Evolutionary conservation across 2,329 filamentous ascomycete species (phyloP).

Genomic region (Lasiodiplodia gonubiensis): DNA sequence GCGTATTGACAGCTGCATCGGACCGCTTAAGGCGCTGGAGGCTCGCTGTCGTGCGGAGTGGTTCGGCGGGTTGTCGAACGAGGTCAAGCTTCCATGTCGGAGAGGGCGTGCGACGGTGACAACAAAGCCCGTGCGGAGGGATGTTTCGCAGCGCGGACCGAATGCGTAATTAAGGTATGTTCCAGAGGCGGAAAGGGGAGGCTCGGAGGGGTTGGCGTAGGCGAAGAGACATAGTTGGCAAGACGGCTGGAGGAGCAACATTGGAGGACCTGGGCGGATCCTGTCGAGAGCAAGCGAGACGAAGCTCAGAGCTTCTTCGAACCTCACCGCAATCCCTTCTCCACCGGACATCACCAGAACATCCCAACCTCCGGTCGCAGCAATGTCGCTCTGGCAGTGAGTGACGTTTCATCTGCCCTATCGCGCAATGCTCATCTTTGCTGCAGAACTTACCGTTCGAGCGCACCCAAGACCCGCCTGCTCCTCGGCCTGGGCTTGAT

Average conservation of each 20-base stretch:
- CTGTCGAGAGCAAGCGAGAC: constrained; percentile 24
- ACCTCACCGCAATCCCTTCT: constrained; percentile 15
- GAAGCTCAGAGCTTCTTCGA: constrained; percentile 21
- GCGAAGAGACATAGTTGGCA: constrained; percentile 26
- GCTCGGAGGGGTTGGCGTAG: constrained; percentile 3
- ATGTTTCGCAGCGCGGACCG: not conserved
- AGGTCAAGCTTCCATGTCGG: constrained; percentile 24
- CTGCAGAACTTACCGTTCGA: constrained; percentile 65
- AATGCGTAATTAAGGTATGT: not conserved
- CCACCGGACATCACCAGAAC: not conserved
- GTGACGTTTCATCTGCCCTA: constrained; percentile 27
- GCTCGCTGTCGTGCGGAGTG: constrained; percentile 3
- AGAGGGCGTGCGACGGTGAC: not conserved
- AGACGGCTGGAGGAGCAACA: constrained; percentile 14
- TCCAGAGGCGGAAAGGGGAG: constrained; percentile 18
- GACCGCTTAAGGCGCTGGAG: constrained; percentile 2
- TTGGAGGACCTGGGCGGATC: constrained; percentile 23
- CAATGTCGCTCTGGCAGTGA: constrained; percentile 47
- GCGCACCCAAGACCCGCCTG: constrained; percentile 72
- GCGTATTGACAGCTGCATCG: constrained; percentile 18
- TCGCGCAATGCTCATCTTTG: not conserved
- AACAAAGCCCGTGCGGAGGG: not conserved
- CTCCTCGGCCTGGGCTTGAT: constrained; percentile 76
- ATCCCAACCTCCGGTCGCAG: constrained; percentile 8
- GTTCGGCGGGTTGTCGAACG: constrained; percentile 6